Evolutionary conservation across 2,329 filamentous ascomycete genomes (phyloP), one percentile per base, ranked within the genome.

Genomic region (Septoria petroselini): DNA sequence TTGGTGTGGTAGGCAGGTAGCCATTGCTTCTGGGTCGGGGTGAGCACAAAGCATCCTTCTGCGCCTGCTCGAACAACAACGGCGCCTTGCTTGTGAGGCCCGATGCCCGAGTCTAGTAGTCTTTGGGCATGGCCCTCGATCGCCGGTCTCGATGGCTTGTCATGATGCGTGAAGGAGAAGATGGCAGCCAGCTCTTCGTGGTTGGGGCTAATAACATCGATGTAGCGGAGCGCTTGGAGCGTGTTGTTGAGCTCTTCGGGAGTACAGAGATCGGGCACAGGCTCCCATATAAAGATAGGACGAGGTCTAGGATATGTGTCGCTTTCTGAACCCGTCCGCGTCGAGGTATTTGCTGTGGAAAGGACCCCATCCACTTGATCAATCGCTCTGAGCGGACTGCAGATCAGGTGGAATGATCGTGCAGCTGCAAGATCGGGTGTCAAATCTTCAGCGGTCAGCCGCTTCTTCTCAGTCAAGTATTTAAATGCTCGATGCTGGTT

Each of bases 281-380:
- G 93, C 67, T 98, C 93, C 91, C 91, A 98, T 44, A 97, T 81
- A 66, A 96, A n/a, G n/a, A n/a, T n/a, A n/a, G n/a, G n/a, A n/a
- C n/a, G n/a, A n/a, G n/a, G n/a, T n/a, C n/a, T n/a, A n/a, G n/a
- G n/a, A n/a, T n/a, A n/a, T n/a, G n/a, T n/a, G n/a, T n/a, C n/a
- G n/a, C n/a, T n/a, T n/a, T n/a, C n/a, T n/a, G n/a, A n/a, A n/a
- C n/a, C n/a, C n/a, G n/a, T n/a, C n/a, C n/a, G n/a, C n/a, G n/a
- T n/a, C n/a, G 53, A 34, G n/a, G 14, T 5, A 18, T 35, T 21
- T 3, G n/a, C 9, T 17, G 39, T 33, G 21, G 50, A 25, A 14
- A 83, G 73, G 52, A 97, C 86, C n/a, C 83, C 80, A 1, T 79
- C 70, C 17, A 93, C 83, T 17, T 95, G 78, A 47, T 86, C 80